These are phyloP conservation scores for Boletus rufocinnamomeus DNA, from an alignment of 768 basidiomycete species.

Conservation along the genomic window DNA sequence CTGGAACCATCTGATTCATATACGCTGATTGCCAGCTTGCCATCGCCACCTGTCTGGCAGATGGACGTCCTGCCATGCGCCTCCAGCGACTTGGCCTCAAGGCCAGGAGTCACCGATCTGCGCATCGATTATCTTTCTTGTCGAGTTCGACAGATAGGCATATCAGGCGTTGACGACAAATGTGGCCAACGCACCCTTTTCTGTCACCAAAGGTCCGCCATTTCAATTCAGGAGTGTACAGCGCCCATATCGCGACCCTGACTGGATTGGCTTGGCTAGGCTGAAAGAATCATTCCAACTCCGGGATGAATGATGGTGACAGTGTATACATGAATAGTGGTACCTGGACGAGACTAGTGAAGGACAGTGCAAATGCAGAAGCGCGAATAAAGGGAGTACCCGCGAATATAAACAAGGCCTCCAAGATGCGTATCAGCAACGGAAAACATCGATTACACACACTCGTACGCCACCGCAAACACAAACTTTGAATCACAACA, in stretches of 20 bases:
- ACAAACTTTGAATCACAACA: conserved; percentile 14
- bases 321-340: conserved; percentile 26
- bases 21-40: conserved; percentile 24
- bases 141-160: conserved; percentile 5
- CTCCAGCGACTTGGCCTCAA: conserved; percentile 21
- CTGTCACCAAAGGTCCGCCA: background rate
- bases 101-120: conserved; percentile 8
- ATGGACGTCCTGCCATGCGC: conserved; percentile 22
- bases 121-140: conserved; percentile 15
- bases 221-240: conserved; percentile 13
- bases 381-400: conserved; percentile 9
- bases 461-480: conserved; percentile 20
- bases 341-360: conserved; percentile 31
- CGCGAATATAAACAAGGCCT: conserved; percentile 23
- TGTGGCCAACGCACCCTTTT: conserved; percentile 15
- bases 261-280: background rate
- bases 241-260: conserved; percentile 14
- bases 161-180: conserved; percentile 21
- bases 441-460: conserved; percentile 25
- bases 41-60: conserved; percentile 17
- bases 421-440: conserved; percentile 25
- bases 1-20: conserved; percentile 24
- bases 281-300: conserved; percentile 1
- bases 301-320: conserved; percentile 14
- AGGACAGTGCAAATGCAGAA: conserved; percentile 27